Percentiles rank a stretch among this genome's conserved stretches.
phyloP scores from a whole-genome alignment of 306 rosid genomes.

The Trifolium fragiferum region DNA sequence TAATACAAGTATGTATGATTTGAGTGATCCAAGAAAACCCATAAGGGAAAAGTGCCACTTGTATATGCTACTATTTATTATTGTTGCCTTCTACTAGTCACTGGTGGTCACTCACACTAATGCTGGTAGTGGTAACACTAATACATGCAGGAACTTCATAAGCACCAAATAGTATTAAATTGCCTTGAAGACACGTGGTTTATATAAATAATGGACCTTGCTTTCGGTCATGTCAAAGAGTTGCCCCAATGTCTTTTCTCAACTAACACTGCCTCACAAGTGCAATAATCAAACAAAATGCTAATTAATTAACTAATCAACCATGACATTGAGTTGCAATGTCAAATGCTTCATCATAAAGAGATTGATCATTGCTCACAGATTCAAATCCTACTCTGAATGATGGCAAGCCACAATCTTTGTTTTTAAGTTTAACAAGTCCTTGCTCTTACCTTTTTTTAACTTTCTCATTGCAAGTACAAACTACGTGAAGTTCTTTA shows the following conservation, averaged over 20 bases:
- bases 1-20: neutral
- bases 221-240: constrained; percentile 34
- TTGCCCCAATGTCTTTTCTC: neutral
- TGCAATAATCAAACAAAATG: constrained; percentile 9
- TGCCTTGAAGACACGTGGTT: neutral
- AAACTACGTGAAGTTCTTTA: constrained; percentile 10
- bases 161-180: constrained; percentile 28
- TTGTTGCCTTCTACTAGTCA: neutral
- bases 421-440: constrained; percentile 25
- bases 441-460: constrained; percentile 25
- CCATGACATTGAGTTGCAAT: neutral
- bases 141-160: neutral
- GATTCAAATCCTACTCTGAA: constrained; percentile 19
- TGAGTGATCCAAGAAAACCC: constrained; percentile 46
- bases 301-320: constrained; percentile 13
- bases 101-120: neutral
- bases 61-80: neutral
- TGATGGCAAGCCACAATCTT: constrained; percentile 38
- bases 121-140: constrained; percentile 1
- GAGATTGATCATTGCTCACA: constrained; percentile 28
- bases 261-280: constrained; percentile 22
- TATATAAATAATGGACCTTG: constrained; percentile 12
- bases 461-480: constrained; percentile 17
- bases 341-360: constrained; percentile 45
- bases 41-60: constrained; percentile 31